Conservation (phyloP, 2,329 filamentous ascomycete species). For the Hypoxylon rubiginosum region DNA sequence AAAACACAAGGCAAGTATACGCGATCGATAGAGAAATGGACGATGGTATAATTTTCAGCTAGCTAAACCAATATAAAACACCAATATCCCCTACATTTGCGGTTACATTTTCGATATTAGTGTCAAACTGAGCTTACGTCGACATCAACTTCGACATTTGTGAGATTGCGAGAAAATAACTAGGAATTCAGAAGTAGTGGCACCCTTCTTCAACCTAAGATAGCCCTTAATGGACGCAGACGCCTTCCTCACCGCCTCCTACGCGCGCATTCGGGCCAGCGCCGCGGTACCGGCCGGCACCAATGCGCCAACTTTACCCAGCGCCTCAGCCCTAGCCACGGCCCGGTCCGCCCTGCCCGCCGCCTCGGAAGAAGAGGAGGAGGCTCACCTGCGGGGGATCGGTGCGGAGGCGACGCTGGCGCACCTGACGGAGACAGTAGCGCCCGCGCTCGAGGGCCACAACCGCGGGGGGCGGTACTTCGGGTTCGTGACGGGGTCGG, state of each 20-base stretch:
- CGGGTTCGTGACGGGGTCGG: slow-evolving; percentile 89
- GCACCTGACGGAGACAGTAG: slow-evolving; percentile 62
- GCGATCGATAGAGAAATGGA: slow-evolving; percentile 46
- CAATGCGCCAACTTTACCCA: slow-evolving; percentile 57
- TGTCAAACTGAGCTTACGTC: too few relatives aligned
- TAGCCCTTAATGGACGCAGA: slow-evolving; percentile 37
- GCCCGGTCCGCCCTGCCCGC: slow-evolving; percentile 59
- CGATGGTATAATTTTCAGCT: slow-evolving; percentile 17
- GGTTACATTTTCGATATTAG: too few relatives aligned
- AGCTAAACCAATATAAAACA: too few relatives aligned
- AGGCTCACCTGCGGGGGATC: slow-evolving; percentile 51
- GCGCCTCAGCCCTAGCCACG: slow-evolving; percentile 49
- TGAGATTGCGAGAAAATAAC: too few relatives aligned
- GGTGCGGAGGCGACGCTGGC: slow-evolving; percentile 53
- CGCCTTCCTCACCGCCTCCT: slow-evolving; percentile 36
- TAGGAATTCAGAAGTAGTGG: too few relatives aligned
- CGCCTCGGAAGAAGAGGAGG: slow-evolving; percentile 24
- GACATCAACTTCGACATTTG: too few relatives aligned
- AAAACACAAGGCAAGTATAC: slow-evolving; percentile 42
- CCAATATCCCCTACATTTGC: too few relatives aligned
- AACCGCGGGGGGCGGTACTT: slow-evolving; percentile 80
- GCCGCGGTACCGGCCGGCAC: slow-evolving; percentile 31
- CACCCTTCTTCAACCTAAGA: too few relatives aligned
- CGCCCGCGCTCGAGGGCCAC: slow-evolving; percentile 75
- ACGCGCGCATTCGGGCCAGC: slow-evolving; percentile 44